A percentile compares a stretch with the other conserved stretches of the same genome.
phyloP scores from a whole-genome alignment of 1,139 yeast species.

The Candida sanyaensis region DNA sequence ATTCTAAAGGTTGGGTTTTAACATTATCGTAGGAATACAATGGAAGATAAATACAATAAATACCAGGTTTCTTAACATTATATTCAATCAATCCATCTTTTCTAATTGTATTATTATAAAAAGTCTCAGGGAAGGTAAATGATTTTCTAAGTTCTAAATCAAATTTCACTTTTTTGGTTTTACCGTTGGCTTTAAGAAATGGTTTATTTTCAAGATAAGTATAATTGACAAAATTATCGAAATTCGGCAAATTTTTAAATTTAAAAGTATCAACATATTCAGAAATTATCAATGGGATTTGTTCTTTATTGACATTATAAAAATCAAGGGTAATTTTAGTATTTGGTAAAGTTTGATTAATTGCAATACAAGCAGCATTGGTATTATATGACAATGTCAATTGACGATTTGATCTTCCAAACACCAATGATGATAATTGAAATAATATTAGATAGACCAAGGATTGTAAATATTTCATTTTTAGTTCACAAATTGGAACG shows the following conservation, averaged over 20 bases:
- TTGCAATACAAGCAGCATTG: constrained; percentile 16
- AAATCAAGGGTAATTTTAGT: constrained; percentile 11
- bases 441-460: constrained; percentile 1
- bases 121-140: constrained; percentile 7
- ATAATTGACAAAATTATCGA: constrained; percentile 15
- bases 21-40: constrained; percentile 10
- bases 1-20: constrained; percentile 10
- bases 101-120: constrained; percentile 7
- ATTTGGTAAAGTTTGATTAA: constrained; percentile 8
- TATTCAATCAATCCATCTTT: constrained; percentile 8
- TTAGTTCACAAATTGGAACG: background rate
- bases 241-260: constrained; percentile 17
- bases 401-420: constrained; percentile 11
- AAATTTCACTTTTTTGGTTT: constrained; percentile 1
- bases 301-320: constrained; percentile 4
- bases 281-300: constrained; percentile 15
- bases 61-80: constrained; percentile 10
- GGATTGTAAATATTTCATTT: constrained; percentile 1
- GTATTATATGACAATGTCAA: constrained; percentile 11
- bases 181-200: background rate
- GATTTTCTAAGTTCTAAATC: constrained; percentile 8
- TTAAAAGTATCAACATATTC: constrained; percentile 11
- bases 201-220: constrained; percentile 11
- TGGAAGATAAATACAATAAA: constrained; percentile 17
- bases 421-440: constrained; percentile 9